Evolutionary conservation across 495 filamentous ascomycete species (phyloP).

Genomic region (Trypethelium eluteriae): DNA sequence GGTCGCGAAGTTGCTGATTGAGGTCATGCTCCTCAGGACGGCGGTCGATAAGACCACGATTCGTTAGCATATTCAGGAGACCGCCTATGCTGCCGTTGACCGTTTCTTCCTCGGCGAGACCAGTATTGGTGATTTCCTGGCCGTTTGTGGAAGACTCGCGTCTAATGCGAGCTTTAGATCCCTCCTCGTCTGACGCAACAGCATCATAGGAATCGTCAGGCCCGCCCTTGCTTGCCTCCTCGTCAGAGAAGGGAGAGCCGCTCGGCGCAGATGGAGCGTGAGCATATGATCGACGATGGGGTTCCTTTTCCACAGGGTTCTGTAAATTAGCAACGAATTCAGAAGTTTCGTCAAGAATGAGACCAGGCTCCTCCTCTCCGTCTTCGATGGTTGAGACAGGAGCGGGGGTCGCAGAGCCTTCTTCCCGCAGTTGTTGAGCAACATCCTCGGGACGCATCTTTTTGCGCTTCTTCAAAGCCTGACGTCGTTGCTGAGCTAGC

Average conservation of each 20-base stretch:
- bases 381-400: slow-evolving; percentile 36
- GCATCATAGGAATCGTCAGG: slow-evolving; percentile 48
- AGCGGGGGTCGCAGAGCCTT: slow-evolving; percentile 49
- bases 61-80: slow-evolving; percentile 69
- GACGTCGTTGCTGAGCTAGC: slow-evolving; percentile 68
- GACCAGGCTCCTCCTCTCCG: slow-evolving; percentile 54
- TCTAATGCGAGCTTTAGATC: slow-evolving; percentile 43
- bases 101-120: slow-evolving; percentile 76
- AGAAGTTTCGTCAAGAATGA: slow-evolving; percentile 89
- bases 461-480: slow-evolving; percentile 85
- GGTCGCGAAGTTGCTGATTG: slow-evolving; percentile 63
- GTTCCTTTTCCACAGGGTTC: slow-evolving; percentile 59
- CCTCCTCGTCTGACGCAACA: slow-evolving; percentile 48
- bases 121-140: slow-evolving; percentile 57
- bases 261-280: slow-evolving; percentile 27
- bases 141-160: slow-evolving; percentile 42
- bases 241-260: slow-evolving; percentile 48
- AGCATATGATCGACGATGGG: slow-evolving; percentile 37
- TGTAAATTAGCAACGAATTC: slow-evolving; percentile 86
- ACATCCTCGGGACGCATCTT: slow-evolving; percentile 75
- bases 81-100: slow-evolving; percentile 68
- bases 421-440: slow-evolving; percentile 71
- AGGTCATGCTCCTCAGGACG: slow-evolving; percentile 40
- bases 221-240: slow-evolving; percentile 48
- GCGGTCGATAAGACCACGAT: slow-evolving; percentile 61